These are phyloP conservation scores for Bruguiera gymnorhiza DNA, from an alignment of 345 rosid genomes.

Conservation along the genomic window DNA sequence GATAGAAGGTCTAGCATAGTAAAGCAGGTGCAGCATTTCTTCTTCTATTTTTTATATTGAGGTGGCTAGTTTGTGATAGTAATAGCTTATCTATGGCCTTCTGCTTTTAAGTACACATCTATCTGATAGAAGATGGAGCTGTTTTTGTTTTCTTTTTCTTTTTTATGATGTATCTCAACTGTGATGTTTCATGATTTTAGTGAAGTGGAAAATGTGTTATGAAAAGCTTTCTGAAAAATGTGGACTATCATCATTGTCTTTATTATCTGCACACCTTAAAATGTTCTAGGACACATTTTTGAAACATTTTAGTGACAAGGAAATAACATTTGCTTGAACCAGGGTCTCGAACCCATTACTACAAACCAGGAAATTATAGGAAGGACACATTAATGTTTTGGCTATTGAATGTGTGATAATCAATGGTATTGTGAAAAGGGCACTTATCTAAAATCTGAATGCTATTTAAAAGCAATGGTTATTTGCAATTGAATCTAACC, in stretches of 20 bases:
- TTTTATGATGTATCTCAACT: neutral
- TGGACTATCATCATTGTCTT: neutral
- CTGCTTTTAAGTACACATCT: no score
- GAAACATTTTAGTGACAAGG: no score
- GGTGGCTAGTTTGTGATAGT: neutral
- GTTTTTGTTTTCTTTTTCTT: neutral
- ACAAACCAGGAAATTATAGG: neutral
- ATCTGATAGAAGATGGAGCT: neutral
- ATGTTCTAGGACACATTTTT: no score
- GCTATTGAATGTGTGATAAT: neutral
- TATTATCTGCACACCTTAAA: no score
- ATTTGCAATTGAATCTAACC: constrained; percentile 22
- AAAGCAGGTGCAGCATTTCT: constrained; percentile 61
- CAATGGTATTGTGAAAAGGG: neutral
- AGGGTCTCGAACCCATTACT: no score
- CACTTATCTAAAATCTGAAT: neutral
- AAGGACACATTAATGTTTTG: neutral
- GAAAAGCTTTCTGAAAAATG: neutral
- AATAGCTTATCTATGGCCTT: no score
- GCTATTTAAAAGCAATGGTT: neutral
- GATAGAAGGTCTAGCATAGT: constrained; percentile 96
- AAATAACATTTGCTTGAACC: no score
- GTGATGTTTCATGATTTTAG: neutral
- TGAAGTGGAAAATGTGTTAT: neutral
- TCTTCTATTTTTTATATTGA: neutral